Base-by-base conservation (phyloP, 2,329 filamentous ascomycete genomes). In the Aquanectria penicillioides region DNA sequence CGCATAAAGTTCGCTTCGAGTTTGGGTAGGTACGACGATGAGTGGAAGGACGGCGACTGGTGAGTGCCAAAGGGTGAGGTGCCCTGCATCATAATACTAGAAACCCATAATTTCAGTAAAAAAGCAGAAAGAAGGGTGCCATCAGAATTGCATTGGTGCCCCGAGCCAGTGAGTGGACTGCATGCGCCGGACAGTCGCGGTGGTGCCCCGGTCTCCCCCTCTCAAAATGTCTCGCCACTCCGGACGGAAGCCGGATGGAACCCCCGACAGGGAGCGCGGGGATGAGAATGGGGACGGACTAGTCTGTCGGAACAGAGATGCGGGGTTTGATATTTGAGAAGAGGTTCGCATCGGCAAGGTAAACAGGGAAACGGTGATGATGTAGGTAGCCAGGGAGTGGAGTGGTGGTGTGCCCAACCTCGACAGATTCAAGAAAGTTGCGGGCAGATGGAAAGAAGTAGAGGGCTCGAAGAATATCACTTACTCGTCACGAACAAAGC, bases 401-500 rank as follows among this genome's bases (percentile, higher is more conserved):
- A 15, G 43, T 41, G 38, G 29, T 36, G 47, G 28, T 37, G 17
- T 44, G 37, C 54, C 40, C 40, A 47, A 47, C 34, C n/a, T n/a
- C n/a, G n/a, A n/a, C n/a, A n/a, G n/a, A n/a, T n/a, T n/a, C n/a
- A n/a, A 44, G 54, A n/a, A 38, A 31, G 25, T 31, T 22, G 31
- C 40, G 46, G 44, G 29, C 41, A 38, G 23, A 28, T 38, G 44
- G 37, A 23, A 43, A 40, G 50, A 37, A 15, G 36, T 51, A 57
- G 36, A 40, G 41, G n/a, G 13, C 20, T 20, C 29, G 20, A 50
- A 59, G 59, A 60, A 57, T 38, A 38, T 37, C 6, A 81, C 94
- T 88, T 88, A 99, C 95, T 99, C 95, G 80, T 99, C 94, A 76
- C 92, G 86, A 77, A 99, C 95, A 83, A 96, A 98, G 73, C 94